Evolutionary conservation across 179 eudicot genomes (phyloP).

Genomic region (Pouteria campechiana): DNA sequence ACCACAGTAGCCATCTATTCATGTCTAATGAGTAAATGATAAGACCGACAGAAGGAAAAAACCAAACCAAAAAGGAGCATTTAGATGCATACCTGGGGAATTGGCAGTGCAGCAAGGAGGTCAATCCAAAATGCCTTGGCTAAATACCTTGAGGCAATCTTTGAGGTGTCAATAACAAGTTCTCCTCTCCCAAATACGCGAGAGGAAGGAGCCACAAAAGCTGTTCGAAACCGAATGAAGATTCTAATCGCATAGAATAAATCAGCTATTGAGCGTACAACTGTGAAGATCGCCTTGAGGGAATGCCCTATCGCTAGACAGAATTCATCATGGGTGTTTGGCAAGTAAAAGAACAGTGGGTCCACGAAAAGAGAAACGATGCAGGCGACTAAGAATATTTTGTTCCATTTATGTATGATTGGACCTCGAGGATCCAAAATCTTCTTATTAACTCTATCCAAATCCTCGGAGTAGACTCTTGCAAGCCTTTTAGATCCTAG

Average conservation of each 20-base stretch:
- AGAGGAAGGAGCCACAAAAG: slow-evolving; percentile 38
- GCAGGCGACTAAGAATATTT: slow-evolving; percentile 21
- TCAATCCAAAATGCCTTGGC: slow-evolving; percentile 23
- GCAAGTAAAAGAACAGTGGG: slow-evolving; percentile 34
- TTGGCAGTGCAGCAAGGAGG: slow-evolving; percentile 28
- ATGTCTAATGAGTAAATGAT: no score
- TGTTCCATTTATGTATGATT: slow-evolving; percentile 17
- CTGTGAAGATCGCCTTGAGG: slow-evolving; percentile 14
- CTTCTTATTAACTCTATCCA: slow-evolving; percentile 7
- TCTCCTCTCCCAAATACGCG: slow-evolving; percentile 41
- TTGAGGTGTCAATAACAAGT: slow-evolving; percentile 27
- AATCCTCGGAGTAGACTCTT: slow-evolving; percentile 30
- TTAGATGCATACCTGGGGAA: slow-evolving; percentile 32
- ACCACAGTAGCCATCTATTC: no score
- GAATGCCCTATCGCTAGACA: slow-evolving; percentile 13
- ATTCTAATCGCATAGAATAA: slow-evolving; percentile 20
- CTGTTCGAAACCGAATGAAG: slow-evolving; percentile 22
- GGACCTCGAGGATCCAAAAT: slow-evolving; percentile 36
- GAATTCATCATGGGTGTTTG: slow-evolving; percentile 4
- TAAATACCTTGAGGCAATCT: slow-evolving; percentile 22
- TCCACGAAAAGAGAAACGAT: slow-evolving; percentile 36
- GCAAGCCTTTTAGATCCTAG: slow-evolving; percentile 10
- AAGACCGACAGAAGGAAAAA: neutral
- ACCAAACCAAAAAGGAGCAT: neutral
- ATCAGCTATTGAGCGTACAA: slow-evolving; percentile 21